Evolutionary conservation across 345 rosid species (phyloP).

Genomic region (Citrus australasica): DNA sequence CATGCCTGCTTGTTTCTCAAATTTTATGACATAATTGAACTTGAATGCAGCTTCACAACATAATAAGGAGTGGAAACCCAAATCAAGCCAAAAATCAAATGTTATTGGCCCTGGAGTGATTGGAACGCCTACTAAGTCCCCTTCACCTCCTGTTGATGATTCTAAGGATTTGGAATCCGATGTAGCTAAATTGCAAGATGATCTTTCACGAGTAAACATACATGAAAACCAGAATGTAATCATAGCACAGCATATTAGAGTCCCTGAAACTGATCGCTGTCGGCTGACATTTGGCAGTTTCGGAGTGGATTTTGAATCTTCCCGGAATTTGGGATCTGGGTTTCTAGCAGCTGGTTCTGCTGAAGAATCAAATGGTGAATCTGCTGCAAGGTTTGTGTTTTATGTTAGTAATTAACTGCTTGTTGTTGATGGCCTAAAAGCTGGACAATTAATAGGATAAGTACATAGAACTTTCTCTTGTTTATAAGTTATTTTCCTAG

Average conservation of each 20-base stretch:
- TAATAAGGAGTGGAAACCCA: slow-evolving; percentile 88
- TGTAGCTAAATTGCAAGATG: slow-evolving; percentile 48
- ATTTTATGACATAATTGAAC: slow-evolving; percentile 4
- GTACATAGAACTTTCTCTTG: not conserved
- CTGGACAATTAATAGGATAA: not conserved
- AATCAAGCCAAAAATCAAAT: slow-evolving; percentile 55
- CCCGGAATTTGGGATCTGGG: slow-evolving; percentile 34
- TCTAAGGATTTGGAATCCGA: slow-evolving; percentile 45
- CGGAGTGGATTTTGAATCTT: slow-evolving; percentile 54
- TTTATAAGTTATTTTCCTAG: not conserved
- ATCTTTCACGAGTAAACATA: slow-evolving; percentile 39
- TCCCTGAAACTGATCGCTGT: slow-evolving; percentile 73
- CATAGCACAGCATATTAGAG: slow-evolving; percentile 81
- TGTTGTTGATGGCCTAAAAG: not conserved
- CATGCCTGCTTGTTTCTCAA: not conserved
- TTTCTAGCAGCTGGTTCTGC: slow-evolving; percentile 30
- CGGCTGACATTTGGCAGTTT: slow-evolving; percentile 86
- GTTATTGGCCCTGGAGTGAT: slow-evolving; percentile 51
- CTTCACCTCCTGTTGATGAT: slow-evolving; percentile 38
- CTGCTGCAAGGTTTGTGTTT: slow-evolving; percentile 52
- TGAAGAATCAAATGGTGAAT: slow-evolving; percentile 47
- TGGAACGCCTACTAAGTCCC: slow-evolving; percentile 59
- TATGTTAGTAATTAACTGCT: slow-evolving; percentile 1
- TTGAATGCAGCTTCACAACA: slow-evolving; percentile 53
- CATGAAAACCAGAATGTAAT: slow-evolving; percentile 67